Evolutionary conservation across 2,329 filamentous ascomycete species (phyloP).

Genomic region (Exophiala aquamarina): DNA sequence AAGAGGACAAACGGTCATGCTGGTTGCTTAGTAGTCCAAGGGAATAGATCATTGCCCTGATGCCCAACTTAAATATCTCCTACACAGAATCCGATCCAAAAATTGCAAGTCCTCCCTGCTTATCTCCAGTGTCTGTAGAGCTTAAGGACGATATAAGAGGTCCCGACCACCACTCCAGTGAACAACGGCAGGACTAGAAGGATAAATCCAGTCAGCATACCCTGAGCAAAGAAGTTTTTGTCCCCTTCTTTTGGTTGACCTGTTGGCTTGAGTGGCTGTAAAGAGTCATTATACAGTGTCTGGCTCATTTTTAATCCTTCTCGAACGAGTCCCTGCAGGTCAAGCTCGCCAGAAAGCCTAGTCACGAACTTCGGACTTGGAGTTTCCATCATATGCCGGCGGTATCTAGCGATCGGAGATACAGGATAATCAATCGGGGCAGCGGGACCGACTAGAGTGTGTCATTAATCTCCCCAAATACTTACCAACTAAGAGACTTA

Average conservation of each 20-base stretch:
- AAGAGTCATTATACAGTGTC: not conserved
- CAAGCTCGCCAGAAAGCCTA: not conserved
- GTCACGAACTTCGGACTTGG: constrained; percentile 9
- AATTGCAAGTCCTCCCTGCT: too few relatives aligned
- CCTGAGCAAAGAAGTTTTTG: constrained; percentile 12
- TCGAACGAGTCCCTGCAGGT: not conserved
- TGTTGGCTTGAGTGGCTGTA: constrained; percentile 9
- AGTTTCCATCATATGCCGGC: constrained; percentile 8
- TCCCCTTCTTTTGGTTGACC: constrained; percentile 4
- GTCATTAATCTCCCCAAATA: not conserved
- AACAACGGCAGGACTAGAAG: constrained; percentile 3
- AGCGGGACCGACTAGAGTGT: constrained; percentile 8
- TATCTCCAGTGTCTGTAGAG: not conserved
- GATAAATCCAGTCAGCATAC: not conserved
- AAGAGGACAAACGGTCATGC: not conserved
- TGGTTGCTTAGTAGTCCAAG: too few relatives aligned
- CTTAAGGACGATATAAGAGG: not conserved
- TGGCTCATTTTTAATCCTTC: not conserved
- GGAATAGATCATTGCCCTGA: not conserved
- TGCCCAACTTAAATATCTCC: not conserved
- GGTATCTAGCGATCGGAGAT: constrained; percentile 1
- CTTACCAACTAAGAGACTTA: constrained; percentile 27
- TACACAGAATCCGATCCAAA: not conserved
- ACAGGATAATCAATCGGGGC: constrained; percentile 6
- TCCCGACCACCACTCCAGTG: too few relatives aligned